Conservation (phyloP, 2,329 filamentous ascomycete genomes). For the Fonsecaea pedrosoi region DNA sequence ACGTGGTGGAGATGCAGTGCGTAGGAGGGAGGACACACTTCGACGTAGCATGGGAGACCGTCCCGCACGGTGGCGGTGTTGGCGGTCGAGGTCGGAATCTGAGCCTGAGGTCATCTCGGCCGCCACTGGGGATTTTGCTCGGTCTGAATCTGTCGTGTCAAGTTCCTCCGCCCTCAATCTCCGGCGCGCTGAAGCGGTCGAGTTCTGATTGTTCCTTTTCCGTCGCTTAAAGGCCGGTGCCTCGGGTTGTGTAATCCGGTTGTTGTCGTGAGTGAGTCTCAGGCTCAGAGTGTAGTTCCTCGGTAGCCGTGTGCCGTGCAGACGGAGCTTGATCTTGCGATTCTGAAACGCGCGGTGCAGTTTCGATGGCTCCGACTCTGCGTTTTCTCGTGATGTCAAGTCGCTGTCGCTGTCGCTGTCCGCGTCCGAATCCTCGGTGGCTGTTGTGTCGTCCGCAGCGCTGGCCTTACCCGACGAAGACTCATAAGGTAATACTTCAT, state of each 20-base stretch:
- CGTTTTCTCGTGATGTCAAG: background rate
- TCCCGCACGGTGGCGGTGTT: background rate
- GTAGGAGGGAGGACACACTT: conserved; percentile 33
- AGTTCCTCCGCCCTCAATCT: background rate
- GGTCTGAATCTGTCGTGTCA: conserved; percentile 25
- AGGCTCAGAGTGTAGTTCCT: conserved; percentile 60
- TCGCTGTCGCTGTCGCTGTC: conserved; percentile 39
- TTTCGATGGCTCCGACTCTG: conserved; percentile 50
- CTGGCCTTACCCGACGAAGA: conserved; percentile 40
- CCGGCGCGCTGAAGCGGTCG: conserved; percentile 7
- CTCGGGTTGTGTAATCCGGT: conserved; percentile 45
- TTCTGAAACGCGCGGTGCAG: conserved; percentile 60
- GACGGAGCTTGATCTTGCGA: conserved; percentile 63
- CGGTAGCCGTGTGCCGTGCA: conserved; percentile 63
- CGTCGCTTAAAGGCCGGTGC: conserved; percentile 38
- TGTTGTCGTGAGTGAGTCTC: conserved; percentile 58
- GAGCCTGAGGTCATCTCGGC: background rate
- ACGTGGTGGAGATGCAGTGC: conserved; percentile 33
- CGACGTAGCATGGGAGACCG: conserved; percentile 16
- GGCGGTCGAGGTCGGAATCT: background rate
- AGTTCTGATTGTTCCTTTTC: conserved; percentile 39
- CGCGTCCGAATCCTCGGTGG: conserved; percentile 27
- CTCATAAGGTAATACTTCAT: conserved; percentile 59
- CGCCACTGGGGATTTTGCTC: background rate
- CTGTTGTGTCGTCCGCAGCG: conserved; percentile 1